Evolutionary conservation across 2,329 filamentous ascomycete species (phyloP), one percentile per base, ranked within the genome.

Genomic region (Polytolypa hystricis): DNA sequence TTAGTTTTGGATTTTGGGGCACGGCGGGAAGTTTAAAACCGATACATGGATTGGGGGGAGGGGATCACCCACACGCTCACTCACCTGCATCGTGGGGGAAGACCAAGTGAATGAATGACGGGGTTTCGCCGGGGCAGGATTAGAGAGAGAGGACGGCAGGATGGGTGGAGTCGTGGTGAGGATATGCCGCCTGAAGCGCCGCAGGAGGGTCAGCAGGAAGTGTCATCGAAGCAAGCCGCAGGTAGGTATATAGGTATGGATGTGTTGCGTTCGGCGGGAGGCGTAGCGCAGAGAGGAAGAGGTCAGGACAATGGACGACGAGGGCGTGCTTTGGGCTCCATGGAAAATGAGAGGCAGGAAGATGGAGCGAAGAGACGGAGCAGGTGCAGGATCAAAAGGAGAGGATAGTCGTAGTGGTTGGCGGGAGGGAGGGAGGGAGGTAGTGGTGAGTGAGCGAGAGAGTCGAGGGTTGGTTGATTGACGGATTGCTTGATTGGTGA

Each of bases 201-300:
- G 49, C 65, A 38, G 65, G 18, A 33, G 10, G 33, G 21, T 30
- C 50, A 67, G 64, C 43, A 67, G 67, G 34, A 65, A 67, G 40
- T 30, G 21, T 25, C 21, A 25, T 25, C 21, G 21, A 25, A 25
- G 21, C 21, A n/a, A n/a, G n/a, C n/a, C n/a, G n/a, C n/a, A n/a
- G n/a, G n/a, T n/a, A n/a, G n/a, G n/a, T n/a, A n/a, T n/a, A n/a
- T n/a, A n/a, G n/a, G n/a, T n/a, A n/a, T n/a, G n/a, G n/a, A n/a
- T n/a, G n/a, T n/a, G n/a, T n/a, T n/a, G n/a, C n/a, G n/a, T n/a
- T n/a, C n/a, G n/a, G n/a, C n/a, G n/a, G n/a, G n/a, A n/a, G n/a
- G n/a, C n/a, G n/a, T n/a, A n/a, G n/a, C n/a, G n/a, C n/a, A n/a
- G n/a, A n/a, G n/a, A n/a, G n/a, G n/a, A n/a, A 7, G 21, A 33